These are phyloP conservation scores for Lagerstroemia speciosa DNA, from an alignment of 345 rosid species.

Conservation along the genomic window DNA sequence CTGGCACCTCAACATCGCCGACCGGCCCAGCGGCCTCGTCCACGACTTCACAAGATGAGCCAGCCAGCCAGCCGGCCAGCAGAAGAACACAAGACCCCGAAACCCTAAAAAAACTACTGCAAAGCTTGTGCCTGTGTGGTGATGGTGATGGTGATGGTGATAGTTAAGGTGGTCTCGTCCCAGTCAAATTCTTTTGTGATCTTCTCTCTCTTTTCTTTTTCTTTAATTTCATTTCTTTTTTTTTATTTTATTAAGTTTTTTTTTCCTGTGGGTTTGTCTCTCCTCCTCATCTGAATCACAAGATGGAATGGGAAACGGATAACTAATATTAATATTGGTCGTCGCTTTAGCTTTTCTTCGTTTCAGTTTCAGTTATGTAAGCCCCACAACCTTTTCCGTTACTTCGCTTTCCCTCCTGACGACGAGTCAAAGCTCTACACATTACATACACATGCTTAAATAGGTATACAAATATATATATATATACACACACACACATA, in stretches of 20 bases:
- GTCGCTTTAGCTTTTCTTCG: conserved; percentile 4
- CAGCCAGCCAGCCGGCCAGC: too few species aligned
- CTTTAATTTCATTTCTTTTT: neutral
- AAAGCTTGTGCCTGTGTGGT: conserved; percentile 14
- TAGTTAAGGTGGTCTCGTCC: conserved; percentile 5
- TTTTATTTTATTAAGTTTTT: conserved; percentile 1
- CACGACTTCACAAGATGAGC: conserved; percentile 73
- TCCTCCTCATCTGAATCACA: conserved; percentile 9
- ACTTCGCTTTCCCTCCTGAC: conserved; percentile 5
- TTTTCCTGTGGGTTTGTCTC: neutral
- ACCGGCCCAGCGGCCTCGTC: conserved; percentile 67
- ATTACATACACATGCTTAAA: neutral
- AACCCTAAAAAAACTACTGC: conserved; percentile 3
- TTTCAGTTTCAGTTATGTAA: conserved; percentile 1
- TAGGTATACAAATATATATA: neutral
- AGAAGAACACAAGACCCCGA: neutral
- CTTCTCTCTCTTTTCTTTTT: neutral
- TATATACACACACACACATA: too few species aligned
- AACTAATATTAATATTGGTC: conserved; percentile 15
- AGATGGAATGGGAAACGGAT: conserved; percentile 32
- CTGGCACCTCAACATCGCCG: conserved; percentile 83
- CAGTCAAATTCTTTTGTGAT: conserved; percentile 24
- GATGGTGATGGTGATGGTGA: conserved; percentile 18
- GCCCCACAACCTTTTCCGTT: neutral
- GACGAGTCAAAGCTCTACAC: neutral